Evolutionary conservation across 2,329 filamentous ascomycete species (phyloP).

Genomic region (Colletotrichum cuscutae): DNA sequence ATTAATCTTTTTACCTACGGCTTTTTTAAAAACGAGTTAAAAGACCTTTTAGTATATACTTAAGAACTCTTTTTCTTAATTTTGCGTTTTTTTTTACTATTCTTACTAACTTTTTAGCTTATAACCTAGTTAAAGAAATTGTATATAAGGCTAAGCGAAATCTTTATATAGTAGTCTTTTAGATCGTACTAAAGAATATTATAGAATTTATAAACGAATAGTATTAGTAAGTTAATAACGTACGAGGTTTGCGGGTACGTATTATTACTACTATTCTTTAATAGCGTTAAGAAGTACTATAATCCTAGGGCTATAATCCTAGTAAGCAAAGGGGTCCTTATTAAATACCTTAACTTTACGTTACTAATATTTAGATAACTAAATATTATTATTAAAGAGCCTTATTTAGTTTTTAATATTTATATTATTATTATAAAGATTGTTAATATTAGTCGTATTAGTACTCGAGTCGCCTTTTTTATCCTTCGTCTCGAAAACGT

Average conservation of each 20-base stretch:
- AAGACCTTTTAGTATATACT: constrained; percentile 36
- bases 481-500: too few relatives aligned
- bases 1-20: constrained; percentile 35
- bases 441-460: too few relatives aligned
- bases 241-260: background rate
- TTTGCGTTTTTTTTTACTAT: constrained; percentile 32
- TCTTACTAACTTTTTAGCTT: constrained; percentile 27
- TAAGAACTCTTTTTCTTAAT: constrained; percentile 36
- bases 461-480: too few relatives aligned
- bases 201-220: background rate
- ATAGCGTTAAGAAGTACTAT: too few relatives aligned
- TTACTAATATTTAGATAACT: too few relatives aligned
- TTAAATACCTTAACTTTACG: too few relatives aligned
- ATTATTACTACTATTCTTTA: too few relatives aligned
- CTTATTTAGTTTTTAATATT: too few relatives aligned
- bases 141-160: background rate
- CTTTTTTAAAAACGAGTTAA: constrained; percentile 35
- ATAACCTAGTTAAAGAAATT: background rate
- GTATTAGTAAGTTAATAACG: background rate
- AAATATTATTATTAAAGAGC: too few relatives aligned
- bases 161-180: background rate
- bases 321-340: too few relatives aligned
- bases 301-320: too few relatives aligned
- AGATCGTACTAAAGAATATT: background rate
- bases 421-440: too few relatives aligned